Evolutionary conservation across 441 rosid genomes (phyloP).

Genomic region (Croton laevigatus): DNA sequence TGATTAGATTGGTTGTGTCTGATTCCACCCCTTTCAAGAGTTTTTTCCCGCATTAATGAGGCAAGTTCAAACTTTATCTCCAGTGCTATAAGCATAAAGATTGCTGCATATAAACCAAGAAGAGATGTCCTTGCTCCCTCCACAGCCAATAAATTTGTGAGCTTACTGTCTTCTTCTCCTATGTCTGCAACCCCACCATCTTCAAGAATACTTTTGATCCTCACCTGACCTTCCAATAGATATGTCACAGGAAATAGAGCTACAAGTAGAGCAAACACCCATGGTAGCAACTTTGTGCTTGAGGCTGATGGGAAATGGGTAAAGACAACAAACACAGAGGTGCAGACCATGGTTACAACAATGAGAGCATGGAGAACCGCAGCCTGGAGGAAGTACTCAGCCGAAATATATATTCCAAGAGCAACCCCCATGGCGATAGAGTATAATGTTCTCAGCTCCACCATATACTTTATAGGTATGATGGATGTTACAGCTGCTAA

Average conservation of each 20-base stretch:
- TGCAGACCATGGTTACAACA: slow-evolving; percentile 77
- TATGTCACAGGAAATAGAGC: slow-evolving; percentile 96
- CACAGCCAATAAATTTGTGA: slow-evolving; percentile 76
- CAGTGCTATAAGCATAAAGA: slow-evolving; percentile 95
- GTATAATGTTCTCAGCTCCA: slow-evolving; percentile 79
- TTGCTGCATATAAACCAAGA: slow-evolving; percentile 92
- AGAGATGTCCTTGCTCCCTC: slow-evolving; percentile 99
- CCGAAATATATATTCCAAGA: slow-evolving; percentile 92
- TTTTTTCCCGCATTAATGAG: slow-evolving; percentile 84
- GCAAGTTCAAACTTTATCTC: slow-evolving; percentile 92
- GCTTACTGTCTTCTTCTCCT: slow-evolving; percentile 77
- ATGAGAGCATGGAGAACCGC: slow-evolving; percentile 81
- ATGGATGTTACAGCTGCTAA: slow-evolving; percentile 81
- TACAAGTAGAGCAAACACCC: slow-evolving; percentile 94
- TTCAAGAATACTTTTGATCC: slow-evolving; percentile 62
- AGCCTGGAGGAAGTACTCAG: slow-evolving; percentile 96
- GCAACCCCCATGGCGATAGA: slow-evolving; percentile 83
- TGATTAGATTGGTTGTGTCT: slow-evolving; percentile 57
- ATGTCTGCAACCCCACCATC: slow-evolving; percentile 50
- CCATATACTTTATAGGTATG: slow-evolving; percentile 82
- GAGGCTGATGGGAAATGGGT: slow-evolving; percentile 98
- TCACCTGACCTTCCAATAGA: slow-evolving; percentile 91
- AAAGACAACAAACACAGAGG: slow-evolving; percentile 87
- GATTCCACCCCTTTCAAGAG: slow-evolving; percentile 63
- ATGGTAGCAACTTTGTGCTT: slow-evolving; percentile 93